phyloP scores from a whole-genome alignment of 257 asterid genomes.

The Lycium barbarum region DNA sequence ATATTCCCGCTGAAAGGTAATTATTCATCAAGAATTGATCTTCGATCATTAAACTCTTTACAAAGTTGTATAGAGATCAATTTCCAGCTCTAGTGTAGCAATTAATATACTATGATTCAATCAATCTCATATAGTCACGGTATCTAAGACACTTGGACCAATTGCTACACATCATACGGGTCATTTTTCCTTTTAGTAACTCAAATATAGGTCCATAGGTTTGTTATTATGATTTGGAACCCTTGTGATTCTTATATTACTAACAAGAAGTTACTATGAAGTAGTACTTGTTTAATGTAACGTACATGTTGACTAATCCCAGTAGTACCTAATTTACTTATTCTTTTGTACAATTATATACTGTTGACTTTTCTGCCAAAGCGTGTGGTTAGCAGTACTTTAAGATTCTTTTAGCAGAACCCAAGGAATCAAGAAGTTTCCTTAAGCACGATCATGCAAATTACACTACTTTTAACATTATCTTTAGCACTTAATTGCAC shows the following conservation, averaged over 20 bases:
- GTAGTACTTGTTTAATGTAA: not conserved
- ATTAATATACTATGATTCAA: not conserved
- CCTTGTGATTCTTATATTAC: not conserved
- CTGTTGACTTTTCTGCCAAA: slow-evolving; percentile 50
- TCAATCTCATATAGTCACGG: not conserved
- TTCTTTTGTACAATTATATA: not conserved
- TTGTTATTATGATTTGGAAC: too few relatives aligned
- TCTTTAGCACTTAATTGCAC: not conserved
- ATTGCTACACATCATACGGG: not conserved
- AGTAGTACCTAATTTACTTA: not conserved
- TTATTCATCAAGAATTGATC: not conserved
- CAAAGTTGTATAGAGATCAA: not conserved
- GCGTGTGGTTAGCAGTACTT: slow-evolving; percentile 40
- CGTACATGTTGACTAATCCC: slow-evolving; percentile 23
- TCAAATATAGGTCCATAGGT: not conserved
- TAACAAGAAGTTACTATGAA: not conserved
- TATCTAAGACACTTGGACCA: not conserved
- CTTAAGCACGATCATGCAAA: slow-evolving; percentile 36
- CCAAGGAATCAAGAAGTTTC: slow-evolving; percentile 42
- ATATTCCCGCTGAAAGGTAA: too few relatives aligned
- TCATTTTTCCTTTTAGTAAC: not conserved
- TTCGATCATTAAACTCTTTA: not conserved
- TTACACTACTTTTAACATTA: not conserved
- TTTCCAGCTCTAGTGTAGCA: not conserved
- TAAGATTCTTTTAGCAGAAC: slow-evolving; percentile 35